These are phyloP conservation scores for Neurospora pannonica DNA, from an alignment of 495 filamentous ascomycete species.

Conservation along the genomic window DNA sequence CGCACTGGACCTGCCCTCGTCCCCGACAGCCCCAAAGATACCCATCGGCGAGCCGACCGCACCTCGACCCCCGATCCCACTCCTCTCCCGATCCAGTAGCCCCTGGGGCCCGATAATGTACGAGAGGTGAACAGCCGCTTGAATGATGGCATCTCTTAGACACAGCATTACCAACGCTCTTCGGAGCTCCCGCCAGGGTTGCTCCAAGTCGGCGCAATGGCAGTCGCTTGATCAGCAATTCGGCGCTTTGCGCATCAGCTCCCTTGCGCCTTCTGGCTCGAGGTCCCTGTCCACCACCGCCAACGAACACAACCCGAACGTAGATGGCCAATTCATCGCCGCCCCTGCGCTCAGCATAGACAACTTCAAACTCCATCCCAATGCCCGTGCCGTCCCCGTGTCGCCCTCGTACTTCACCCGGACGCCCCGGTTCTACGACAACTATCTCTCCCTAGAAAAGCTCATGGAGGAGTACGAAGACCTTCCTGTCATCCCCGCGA, in stretches of 20 bases:
- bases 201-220: constrained; percentile 7
- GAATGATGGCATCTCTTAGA: constrained; percentile 24
- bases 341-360: constrained; percentile 3
- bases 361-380: constrained; percentile 1
- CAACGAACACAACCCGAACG: constrained; percentile 2
- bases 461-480: constrained; percentile 59
- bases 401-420: constrained; percentile 93
- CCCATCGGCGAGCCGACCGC: constrained; percentile 3
- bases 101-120: constrained; percentile 15
- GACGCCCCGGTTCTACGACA: constrained; percentile 76
- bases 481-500: constrained; percentile 56
- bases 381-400: constrained; percentile 65
- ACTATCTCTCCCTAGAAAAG: constrained; percentile 60
- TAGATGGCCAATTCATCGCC: constrained; percentile 21
- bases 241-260: constrained; percentile 13
- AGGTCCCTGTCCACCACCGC: constrained; percentile 18
- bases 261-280: neutral
- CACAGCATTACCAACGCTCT: constrained; percentile 16
- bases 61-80: constrained; percentile 2
- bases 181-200: constrained; percentile 10
- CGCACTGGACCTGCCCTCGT: neutral
- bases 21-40: neutral
- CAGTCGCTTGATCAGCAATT: constrained; percentile 20
- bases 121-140: constrained; percentile 8
- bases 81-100: constrained; percentile 13